Conservation (phyloP, 495 filamentous ascomycete genomes). For the Neurospora sp. region DNA sequence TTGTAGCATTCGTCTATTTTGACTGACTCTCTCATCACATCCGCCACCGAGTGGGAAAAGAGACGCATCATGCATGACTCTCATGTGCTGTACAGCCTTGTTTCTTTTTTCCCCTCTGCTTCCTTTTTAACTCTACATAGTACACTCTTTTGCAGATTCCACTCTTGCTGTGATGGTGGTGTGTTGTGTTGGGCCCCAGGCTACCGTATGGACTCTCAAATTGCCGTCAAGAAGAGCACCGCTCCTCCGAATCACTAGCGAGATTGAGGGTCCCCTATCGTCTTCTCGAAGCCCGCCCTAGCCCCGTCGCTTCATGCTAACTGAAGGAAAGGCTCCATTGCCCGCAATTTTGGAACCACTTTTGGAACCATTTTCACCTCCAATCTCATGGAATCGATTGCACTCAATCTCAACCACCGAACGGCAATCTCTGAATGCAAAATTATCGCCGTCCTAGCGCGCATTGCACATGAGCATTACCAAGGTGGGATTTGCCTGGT, state of each 20-base stretch:
- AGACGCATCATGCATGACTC: not conserved
- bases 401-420: not conserved
- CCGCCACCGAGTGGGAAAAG: slow-evolving; percentile 1
- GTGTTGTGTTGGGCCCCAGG: not conserved
- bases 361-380: slow-evolving; percentile 3
- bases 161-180: not conserved
- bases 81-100: slow-evolving; percentile 5
- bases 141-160: slow-evolving; percentile 1
- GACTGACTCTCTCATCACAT: slow-evolving; percentile 1
- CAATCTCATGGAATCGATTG: not conserved
- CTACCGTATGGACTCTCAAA: slow-evolving; percentile 10
- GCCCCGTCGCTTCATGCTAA: slow-evolving; percentile 28
- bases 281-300: slow-evolving; percentile 23
- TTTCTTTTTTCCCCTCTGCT: slow-evolving; percentile 7
- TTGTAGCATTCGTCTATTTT: not conserved
- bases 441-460: not conserved
- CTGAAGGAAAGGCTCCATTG: not conserved
- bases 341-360: not conserved
- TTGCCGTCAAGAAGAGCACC: slow-evolving; percentile 19
- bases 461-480: not conserved
- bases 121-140: not conserved
- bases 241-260: slow-evolving; percentile 27
- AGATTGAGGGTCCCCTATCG: slow-evolving; percentile 29
- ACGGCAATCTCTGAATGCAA: not conserved
- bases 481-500: not conserved